A percentile compares a stretch with the other conserved stretches of the same genome.
Conservation (phyloP, 2,329 filamentous ascomycete genomes). For the Paecilomyces fulvus region DNA sequence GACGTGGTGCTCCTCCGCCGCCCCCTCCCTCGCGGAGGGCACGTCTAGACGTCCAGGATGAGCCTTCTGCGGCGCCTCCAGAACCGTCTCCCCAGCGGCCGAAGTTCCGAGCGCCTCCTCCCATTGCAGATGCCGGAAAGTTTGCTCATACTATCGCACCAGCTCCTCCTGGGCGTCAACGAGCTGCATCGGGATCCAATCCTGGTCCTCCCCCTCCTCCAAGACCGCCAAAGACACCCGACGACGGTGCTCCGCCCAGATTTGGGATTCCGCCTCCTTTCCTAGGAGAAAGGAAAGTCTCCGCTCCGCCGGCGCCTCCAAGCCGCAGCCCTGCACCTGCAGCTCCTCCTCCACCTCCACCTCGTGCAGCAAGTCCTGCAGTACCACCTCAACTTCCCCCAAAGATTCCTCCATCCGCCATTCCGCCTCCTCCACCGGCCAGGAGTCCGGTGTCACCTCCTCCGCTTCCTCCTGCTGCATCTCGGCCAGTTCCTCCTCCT, state of each 20-base stretch:
- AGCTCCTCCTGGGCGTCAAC: conserved; percentile 38
- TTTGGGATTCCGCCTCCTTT: conserved; percentile 79
- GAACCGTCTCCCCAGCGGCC: conserved; percentile 64
- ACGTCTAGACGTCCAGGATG: conserved; percentile 35
- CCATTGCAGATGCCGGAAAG: conserved; percentile 82
- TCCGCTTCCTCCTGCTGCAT: conserved; percentile 35
- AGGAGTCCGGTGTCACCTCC: conserved; percentile 32
- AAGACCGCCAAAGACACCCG: conserved; percentile 59
- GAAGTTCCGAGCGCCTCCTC: conserved; percentile 76
- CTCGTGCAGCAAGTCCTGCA: conserved; percentile 37
- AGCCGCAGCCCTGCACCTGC: conserved; percentile 50
- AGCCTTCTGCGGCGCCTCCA: conserved; percentile 50
- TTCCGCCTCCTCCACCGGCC: conserved; percentile 48
- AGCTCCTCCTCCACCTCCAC: conserved; percentile 60
- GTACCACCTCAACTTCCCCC: conserved; percentile 43
- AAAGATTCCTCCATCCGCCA: conserved; percentile 30
- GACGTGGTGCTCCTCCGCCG: conserved; percentile 53
- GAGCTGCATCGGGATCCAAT: conserved; percentile 41
- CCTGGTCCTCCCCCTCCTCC: conserved; percentile 61
- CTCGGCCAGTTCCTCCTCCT: conserved; percentile 19
- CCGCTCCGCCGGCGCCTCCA: conserved; percentile 64
- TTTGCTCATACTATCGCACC: conserved; percentile 54
- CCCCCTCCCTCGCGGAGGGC: conserved; percentile 45
- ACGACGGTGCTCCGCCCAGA: conserved; percentile 56
- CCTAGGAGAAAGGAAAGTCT: conserved; percentile 52